Evolutionary conservation across 2,329 filamentous ascomycete genomes (phyloP).

Genomic region (Trichoderma koningii): DNA sequence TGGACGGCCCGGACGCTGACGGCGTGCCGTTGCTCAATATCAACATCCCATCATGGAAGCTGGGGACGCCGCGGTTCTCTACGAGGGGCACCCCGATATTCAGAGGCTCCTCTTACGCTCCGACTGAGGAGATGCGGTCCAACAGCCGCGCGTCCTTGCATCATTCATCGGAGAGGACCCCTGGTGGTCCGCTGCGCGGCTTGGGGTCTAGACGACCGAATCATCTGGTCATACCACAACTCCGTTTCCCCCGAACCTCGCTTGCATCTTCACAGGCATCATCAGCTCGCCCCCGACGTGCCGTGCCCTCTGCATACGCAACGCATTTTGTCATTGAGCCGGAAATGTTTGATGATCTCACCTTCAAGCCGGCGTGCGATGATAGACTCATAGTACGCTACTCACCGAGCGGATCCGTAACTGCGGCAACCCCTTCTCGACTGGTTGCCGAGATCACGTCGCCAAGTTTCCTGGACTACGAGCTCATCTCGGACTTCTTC

Average conservation of each 20-base stretch:
- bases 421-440: slow-evolving; percentile 85
- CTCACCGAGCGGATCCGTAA: slow-evolving; percentile 71
- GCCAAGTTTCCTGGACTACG: slow-evolving; percentile 92
- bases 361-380: slow-evolving; percentile 76
- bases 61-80: slow-evolving; percentile 82
- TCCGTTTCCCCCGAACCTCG: slow-evolving; percentile 36
- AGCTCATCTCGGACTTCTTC: slow-evolving; percentile 96
- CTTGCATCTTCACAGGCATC: slow-evolving; percentile 40
- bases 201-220: slow-evolving; percentile 42
- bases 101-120: slow-evolving; percentile 77
- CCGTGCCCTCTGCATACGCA: slow-evolving; percentile 50
- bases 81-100: slow-evolving; percentile 73
- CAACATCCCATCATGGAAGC: slow-evolving; percentile 78
- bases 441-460: slow-evolving; percentile 97
- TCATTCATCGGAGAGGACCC: slow-evolving; percentile 41
- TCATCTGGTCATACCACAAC: slow-evolving; percentile 43
- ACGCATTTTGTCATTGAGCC: slow-evolving; percentile 62
- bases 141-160: slow-evolving; percentile 57
- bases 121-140: slow-evolving; percentile 69
- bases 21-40: slow-evolving; percentile 65
- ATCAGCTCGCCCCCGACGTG: slow-evolving; percentile 46
- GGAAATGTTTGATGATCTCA: slow-evolving; percentile 79
- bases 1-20: slow-evolving; percentile 54
- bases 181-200: slow-evolving; percentile 34
- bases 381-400: slow-evolving; percentile 82